These are phyloP conservation scores for Pisolithus orientalis DNA, from an alignment of 768 basidiomycete genomes.

Conservation along the genomic window DNA sequence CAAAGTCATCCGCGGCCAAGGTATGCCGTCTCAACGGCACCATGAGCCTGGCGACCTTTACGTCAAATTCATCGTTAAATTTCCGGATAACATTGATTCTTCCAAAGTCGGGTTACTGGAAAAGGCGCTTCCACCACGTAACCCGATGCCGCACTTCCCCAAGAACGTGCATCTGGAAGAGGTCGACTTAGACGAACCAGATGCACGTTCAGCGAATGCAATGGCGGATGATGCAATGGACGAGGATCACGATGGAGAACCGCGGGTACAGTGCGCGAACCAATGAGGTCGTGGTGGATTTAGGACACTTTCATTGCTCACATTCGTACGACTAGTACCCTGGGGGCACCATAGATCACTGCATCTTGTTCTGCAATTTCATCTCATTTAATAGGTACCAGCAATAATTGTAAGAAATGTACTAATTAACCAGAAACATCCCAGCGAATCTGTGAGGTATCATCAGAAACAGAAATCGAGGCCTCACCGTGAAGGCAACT, in stretches of 20 bases:
- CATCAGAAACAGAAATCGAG: neutral
- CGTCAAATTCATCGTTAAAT: conserved; percentile 79
- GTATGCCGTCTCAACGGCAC: conserved; percentile 98
- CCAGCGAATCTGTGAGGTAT: conserved; percentile 21
- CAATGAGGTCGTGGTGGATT: conserved; percentile 42
- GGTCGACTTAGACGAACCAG: conserved; percentile 73
- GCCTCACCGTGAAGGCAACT: neutral
- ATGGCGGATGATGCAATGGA: conserved; percentile 83
- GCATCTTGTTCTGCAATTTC: conserved; percentile 22
- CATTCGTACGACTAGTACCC: neutral
- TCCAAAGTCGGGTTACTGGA: conserved; percentile 69
- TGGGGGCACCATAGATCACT: conserved; percentile 21
- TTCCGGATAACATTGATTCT: conserved; percentile 78
- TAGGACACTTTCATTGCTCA: conserved; percentile 7
- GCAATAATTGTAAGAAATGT: neutral
- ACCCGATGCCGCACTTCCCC: conserved; percentile 57
- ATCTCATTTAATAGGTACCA: conserved; percentile 23
- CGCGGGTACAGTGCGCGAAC: conserved; percentile 93
- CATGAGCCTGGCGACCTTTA: conserved; percentile 94
- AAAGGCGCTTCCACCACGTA: conserved; percentile 76
- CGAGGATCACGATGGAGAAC: conserved; percentile 80
- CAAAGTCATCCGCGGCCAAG: conserved; percentile 90
- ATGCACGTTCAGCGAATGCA: conserved; percentile 43
- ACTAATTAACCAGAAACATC: conserved; percentile 13
- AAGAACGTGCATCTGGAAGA: conserved; percentile 74